Evolutionary conservation across 768 basidiomycete genomes (phyloP).

Genomic region (Chalciporus piperatus): DNA sequence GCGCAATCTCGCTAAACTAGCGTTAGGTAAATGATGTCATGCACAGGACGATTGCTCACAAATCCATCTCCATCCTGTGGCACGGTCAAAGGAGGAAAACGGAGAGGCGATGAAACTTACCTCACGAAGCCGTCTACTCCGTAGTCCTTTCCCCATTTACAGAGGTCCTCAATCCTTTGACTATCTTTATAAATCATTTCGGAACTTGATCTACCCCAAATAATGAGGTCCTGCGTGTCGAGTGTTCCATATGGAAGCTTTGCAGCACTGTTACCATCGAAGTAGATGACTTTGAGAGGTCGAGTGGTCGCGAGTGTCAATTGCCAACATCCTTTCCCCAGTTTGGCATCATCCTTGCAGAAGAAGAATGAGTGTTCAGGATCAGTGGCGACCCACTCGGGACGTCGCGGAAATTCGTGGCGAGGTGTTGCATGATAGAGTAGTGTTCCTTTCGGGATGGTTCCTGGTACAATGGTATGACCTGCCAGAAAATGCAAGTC

Average conservation of each 20-base stretch:
- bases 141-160: slow-evolving; percentile 31
- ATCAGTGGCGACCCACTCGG: slow-evolving; percentile 32
- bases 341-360: slow-evolving; percentile 29
- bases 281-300: slow-evolving; percentile 8
- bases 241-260: slow-evolving; percentile 25
- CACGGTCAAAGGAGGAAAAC: neutral
- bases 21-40: neutral
- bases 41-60: slow-evolving; percentile 32
- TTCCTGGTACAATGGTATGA: slow-evolving; percentile 31
- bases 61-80: slow-evolving; percentile 47
- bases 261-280: slow-evolving; percentile 11
- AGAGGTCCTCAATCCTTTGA: slow-evolving; percentile 26
- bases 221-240: slow-evolving; percentile 35
- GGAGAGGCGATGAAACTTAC: neutral
- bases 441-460: slow-evolving; percentile 31
- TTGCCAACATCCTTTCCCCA: slow-evolving; percentile 1
- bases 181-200: slow-evolving; percentile 19
- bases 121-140: slow-evolving; percentile 36
- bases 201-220: slow-evolving; percentile 24
- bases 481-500: slow-evolving; percentile 10
- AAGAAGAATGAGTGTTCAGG: slow-evolving; percentile 37
- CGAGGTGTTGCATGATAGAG: slow-evolving; percentile 29
- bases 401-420: slow-evolving; percentile 19
- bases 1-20: slow-evolving; percentile 43
- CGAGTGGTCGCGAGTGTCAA: slow-evolving; percentile 7